Base-by-base conservation (phyloP, 2,329 filamentous ascomycete species). In the Verticillium isaacii region DNA sequence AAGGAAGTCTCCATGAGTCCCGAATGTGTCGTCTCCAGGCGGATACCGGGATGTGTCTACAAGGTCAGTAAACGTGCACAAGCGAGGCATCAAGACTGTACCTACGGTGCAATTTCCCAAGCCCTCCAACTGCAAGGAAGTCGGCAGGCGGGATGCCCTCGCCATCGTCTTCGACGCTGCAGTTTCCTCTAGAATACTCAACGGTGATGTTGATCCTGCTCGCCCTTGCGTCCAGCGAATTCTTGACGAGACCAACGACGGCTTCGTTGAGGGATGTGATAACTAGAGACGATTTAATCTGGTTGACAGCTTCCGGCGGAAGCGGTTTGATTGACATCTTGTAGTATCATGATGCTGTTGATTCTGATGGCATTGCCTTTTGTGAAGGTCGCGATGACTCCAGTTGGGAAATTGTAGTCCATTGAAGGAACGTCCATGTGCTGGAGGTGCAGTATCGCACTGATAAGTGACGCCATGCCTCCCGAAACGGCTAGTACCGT, bases 141-240 rank as follows among this genome's bases (percentile, higher is more conserved):
- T 97, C 93, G 1, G 73, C 70, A 1, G 90, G 85, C 1, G 79
- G 72, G 56, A 99, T 96, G 0, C 95, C 95, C 17, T 79, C 61
- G 1, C 95, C 95, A 75, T 98, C 84, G 72, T 99, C 95, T 70
- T 96, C 90, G 5, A 97, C 84, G 0, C 82, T 81, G 73, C 93
- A 97, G 67, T 84, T 86, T 5, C 93, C 94, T 29, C 89, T 87
- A 60, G 76, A 74, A 71, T 92, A 92, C 75, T 97, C 90, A 25
- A 97, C 79, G 1, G 82, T 83, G 60, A 96, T 79, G 60, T 85
- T 85, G 64, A 97, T 77, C 61, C 82, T 89, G 37, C 80, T 82
- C 17, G 93, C 89, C 56, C 79, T 78, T 4, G 93, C 92, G 78
- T 99, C 95, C 14, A 99, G 80, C 0, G 92, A 86, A 73, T 99